These are phyloP conservation scores for Posidonia australis DNA, from an alignment of 106 monocot genomes.

Conservation along the genomic window DNA sequence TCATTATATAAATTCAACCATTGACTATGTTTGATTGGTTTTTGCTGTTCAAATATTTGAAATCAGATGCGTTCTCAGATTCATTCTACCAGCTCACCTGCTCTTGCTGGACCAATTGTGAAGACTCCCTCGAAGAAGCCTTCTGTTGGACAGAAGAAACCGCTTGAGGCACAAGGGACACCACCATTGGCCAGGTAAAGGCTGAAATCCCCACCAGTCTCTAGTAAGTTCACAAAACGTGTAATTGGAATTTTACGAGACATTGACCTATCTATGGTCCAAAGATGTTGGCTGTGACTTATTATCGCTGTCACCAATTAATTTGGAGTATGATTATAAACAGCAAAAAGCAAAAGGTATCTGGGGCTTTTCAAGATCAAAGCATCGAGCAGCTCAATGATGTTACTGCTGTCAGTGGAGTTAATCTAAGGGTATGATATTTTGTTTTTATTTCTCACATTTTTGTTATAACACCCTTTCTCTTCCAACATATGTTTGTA, in stretches of 20 bases:
- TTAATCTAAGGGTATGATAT: slow-evolving; percentile 70
- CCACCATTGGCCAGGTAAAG: slow-evolving; percentile 37
- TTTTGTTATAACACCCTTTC: not conserved
- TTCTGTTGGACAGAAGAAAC: slow-evolving; percentile 39
- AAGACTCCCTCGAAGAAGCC: slow-evolving; percentile 31
- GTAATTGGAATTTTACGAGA: not conserved
- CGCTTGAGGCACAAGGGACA: slow-evolving; percentile 32
- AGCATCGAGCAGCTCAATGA: slow-evolving; percentile 96
- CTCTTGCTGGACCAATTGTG: slow-evolving; percentile 11
- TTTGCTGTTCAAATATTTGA: not conserved
- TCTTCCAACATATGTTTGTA: not conserved
- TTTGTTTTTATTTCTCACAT: not conserved
- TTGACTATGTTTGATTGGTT: not conserved
- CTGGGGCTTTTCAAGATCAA: slow-evolving; percentile 59
- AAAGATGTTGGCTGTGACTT: not conserved
- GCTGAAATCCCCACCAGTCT: not conserved
- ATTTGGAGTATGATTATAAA: not conserved
- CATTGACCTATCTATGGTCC: not conserved
- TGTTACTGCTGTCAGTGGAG: slow-evolving; percentile 90
- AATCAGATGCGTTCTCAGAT: slow-evolving; percentile 15
- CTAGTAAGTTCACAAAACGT: too few species aligned
- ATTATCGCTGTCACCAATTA: not conserved
- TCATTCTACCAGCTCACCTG: slow-evolving; percentile 17
- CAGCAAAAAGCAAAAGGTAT: slow-evolving; percentile 91
- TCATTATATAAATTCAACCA: not conserved